Conservation (phyloP, 257 asterid species). For the Verbena officinalis region DNA sequence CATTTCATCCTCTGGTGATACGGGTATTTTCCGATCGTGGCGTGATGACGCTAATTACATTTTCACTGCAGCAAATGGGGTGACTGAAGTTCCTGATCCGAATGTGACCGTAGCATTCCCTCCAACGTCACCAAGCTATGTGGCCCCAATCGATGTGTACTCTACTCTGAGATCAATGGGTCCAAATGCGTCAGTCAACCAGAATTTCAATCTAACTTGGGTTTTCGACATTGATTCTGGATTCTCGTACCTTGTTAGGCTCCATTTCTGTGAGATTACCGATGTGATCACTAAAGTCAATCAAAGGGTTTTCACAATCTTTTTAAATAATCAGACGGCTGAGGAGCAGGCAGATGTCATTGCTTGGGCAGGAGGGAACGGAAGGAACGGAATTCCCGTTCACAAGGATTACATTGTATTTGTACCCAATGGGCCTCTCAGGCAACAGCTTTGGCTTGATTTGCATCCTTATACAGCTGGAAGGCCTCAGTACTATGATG, state of each 20-base stretch:
- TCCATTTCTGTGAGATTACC: conserved; percentile 62
- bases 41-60: conserved; percentile 42
- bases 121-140: conserved; percentile 41
- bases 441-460: conserved; percentile 71
- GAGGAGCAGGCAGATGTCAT: conserved; percentile 49
- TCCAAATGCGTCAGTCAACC: conserved; percentile 45
- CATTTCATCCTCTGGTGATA: conserved; percentile 67
- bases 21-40: conserved; percentile 55
- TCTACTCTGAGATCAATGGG: conserved; percentile 51
- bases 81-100: conserved; percentile 38
- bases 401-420: conserved; percentile 65
- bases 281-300: conserved; percentile 32
- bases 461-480: conserved; percentile 50
- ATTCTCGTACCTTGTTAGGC: conserved; percentile 58
- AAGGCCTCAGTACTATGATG: conserved; percentile 56
- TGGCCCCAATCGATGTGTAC: conserved; percentile 58
- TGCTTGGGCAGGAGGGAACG: conserved; percentile 52
- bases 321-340: conserved; percentile 54
- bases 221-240: conserved; percentile 45
- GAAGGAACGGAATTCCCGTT: conserved; percentile 57
- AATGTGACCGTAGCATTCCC: conserved; percentile 39
- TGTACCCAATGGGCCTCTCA: conserved; percentile 59
- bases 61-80: conserved; percentile 47
- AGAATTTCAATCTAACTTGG: conserved; percentile 53
- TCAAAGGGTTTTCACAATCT: conserved; percentile 52